A percentile compares a stretch with the other conserved stretches of the same genome.
Evolutionary conservation across 2,329 filamentous ascomycete genomes (phyloP).

Genomic region (Clarireedia monteithiana): DNA sequence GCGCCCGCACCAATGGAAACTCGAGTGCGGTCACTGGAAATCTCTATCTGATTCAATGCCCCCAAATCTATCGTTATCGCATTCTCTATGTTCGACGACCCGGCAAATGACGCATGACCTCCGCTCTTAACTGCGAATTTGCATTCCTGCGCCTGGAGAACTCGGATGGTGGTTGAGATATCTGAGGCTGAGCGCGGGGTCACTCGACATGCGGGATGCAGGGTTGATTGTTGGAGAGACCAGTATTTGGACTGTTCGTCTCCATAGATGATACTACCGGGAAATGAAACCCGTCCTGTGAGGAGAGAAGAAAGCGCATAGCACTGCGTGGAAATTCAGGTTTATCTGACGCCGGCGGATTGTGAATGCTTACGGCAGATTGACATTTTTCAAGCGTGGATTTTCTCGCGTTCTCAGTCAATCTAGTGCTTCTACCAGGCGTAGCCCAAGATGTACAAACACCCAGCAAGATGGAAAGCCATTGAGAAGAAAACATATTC

Average conservation of each 20-base stretch:
- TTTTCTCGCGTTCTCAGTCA: too few species aligned
- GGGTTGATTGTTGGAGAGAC: conserved; percentile 17
- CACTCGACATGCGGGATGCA: conserved; percentile 18
- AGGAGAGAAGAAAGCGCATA: neutral
- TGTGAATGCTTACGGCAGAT: neutral
- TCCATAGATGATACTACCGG: conserved; percentile 11
- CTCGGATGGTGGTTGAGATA: conserved; percentile 15
- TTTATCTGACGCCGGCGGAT: too few species aligned
- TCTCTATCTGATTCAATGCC: conserved; percentile 20
- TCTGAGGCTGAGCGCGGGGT: conserved; percentile 14
- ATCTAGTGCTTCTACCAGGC: too few species aligned
- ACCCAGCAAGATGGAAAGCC: too few species aligned
- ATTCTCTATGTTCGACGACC: conserved; percentile 41
- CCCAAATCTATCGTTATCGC: conserved; percentile 43
- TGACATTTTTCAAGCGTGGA: neutral
- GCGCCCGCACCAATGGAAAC: conserved; percentile 32
- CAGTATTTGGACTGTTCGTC: conserved; percentile 26
- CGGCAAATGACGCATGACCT: conserved; percentile 29
- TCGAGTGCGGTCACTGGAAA: conserved; percentile 22
- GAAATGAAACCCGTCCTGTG: conserved; percentile 14
- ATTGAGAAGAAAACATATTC: too few species aligned
- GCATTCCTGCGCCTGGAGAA: conserved; percentile 11
- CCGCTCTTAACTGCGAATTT: conserved; percentile 22
- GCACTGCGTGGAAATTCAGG: too few species aligned
- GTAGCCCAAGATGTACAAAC: too few species aligned